Percentiles rank a stretch among this genome's conserved stretches.
Conservation (phyloP, 1,284 basidiomycete species). For the Fistulina hepatica region DNA sequence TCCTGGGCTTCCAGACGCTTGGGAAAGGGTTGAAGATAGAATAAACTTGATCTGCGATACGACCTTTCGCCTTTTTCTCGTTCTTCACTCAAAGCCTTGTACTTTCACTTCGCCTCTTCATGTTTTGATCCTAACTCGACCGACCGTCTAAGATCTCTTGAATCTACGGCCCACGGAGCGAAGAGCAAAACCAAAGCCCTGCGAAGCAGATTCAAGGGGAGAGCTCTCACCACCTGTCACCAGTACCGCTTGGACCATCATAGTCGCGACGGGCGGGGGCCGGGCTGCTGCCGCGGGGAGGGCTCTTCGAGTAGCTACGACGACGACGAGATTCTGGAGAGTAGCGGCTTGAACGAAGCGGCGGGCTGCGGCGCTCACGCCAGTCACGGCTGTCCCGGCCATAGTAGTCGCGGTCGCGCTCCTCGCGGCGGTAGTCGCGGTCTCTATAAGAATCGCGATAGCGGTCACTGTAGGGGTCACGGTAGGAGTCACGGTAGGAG, state of each 20-base stretch:
- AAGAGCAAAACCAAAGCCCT: too few species aligned
- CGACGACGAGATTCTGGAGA: constrained; percentile 66
- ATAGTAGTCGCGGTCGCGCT: constrained; percentile 36
- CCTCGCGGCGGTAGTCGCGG: constrained; percentile 34
- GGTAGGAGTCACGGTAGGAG: constrained; percentile 25
- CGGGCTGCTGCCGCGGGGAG: constrained; percentile 67
- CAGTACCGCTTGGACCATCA: constrained; percentile 28
- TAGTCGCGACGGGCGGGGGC: constrained; percentile 38
- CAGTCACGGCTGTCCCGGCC: constrained; percentile 47
- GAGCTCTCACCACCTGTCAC: constrained; percentile 11
- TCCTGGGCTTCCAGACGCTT: too few species aligned
- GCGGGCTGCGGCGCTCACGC: constrained; percentile 52
- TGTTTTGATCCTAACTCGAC: too few species aligned
- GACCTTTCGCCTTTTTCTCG: too few species aligned
- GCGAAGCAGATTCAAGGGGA: too few species aligned
- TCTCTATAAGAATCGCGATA: constrained; percentile 43
- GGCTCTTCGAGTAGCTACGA: constrained; percentile 67
- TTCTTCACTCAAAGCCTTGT: too few species aligned
- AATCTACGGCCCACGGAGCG: too few species aligned
- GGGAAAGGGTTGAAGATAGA: too few species aligned
- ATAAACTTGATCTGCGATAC: too few species aligned
- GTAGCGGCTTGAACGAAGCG: constrained; percentile 46
- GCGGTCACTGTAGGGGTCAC: constrained; percentile 36
- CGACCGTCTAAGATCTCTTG: too few species aligned
- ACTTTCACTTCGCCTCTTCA: too few species aligned